Percentiles rank a stretch among this genome's conserved stretches.
These are phyloP conservation scores for Spergularia bocconei DNA, from an alignment of 148 eudicot genomes.

Conservation along the genomic window DNA sequence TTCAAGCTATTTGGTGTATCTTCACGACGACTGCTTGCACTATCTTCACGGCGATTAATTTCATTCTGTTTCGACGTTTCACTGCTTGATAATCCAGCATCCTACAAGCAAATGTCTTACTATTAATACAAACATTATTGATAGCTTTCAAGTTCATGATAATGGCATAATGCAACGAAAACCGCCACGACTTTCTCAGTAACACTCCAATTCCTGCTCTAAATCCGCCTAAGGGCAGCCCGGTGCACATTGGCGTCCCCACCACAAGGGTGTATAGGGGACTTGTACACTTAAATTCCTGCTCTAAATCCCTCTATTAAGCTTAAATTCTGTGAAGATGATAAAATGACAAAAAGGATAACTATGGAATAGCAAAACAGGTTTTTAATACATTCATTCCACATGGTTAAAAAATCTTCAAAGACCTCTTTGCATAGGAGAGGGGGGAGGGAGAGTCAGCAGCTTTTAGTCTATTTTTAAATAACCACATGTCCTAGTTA, in stretches of 20 bases:
- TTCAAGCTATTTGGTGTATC: constrained; percentile 50
- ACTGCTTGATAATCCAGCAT: constrained; percentile 42
- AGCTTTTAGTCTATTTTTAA: too few species aligned
- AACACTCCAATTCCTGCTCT: too few species aligned
- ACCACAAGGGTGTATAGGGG: too few species aligned
- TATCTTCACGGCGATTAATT: constrained; percentile 62
- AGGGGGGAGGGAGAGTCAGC: too few species aligned
- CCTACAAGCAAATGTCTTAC: constrained; percentile 40
- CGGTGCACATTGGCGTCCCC: too few species aligned
- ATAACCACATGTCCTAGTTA: neutral
- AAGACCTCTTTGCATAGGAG: too few species aligned
- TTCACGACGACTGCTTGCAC: constrained; percentile 51
- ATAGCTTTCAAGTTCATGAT: neutral
- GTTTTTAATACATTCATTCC: too few species aligned
- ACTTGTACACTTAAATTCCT: too few species aligned
- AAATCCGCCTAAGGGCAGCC: neutral
- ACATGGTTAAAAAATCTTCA: too few species aligned
- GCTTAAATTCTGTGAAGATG: too few species aligned
- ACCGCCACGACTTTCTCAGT: neutral
- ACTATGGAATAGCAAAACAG: too few species aligned
- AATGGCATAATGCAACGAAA: neutral
- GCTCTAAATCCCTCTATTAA: neutral
- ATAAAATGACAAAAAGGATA: too few species aligned
- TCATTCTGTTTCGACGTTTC: constrained; percentile 60
- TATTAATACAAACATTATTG: neutral